Evolutionary conservation across 1,284 basidiomycete species (phyloP).

Genomic region (Leccinum pallidistipes): DNA sequence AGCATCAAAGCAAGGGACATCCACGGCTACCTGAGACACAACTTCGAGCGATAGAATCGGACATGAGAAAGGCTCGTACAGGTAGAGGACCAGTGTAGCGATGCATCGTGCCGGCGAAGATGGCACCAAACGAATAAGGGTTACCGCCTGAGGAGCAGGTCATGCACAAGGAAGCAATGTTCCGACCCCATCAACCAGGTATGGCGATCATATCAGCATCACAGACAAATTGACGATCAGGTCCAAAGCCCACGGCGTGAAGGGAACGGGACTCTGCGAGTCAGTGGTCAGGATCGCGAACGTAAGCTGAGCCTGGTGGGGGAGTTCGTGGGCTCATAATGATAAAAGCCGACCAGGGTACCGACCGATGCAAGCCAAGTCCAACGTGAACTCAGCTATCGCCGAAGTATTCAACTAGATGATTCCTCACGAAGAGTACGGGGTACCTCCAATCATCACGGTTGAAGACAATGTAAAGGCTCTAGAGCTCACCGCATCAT

Average conservation of each 20-base stretch:
- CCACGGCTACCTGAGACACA: slow-evolving; percentile 16
- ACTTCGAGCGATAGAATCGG: slow-evolving; percentile 16
- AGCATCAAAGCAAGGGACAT: background rate
- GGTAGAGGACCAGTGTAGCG: slow-evolving; percentile 15
- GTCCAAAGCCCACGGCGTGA: slow-evolving; percentile 17
- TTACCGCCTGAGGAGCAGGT: slow-evolving; percentile 4
- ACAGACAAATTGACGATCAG: slow-evolving; percentile 15
- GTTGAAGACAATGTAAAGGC: slow-evolving; percentile 18
- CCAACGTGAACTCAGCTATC: slow-evolving; percentile 3
- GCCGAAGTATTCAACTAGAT: background rate
- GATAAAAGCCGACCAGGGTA: background rate
- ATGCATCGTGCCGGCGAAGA: too few species aligned
- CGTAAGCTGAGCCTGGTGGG: slow-evolving; percentile 6
- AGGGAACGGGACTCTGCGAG: slow-evolving; percentile 4
- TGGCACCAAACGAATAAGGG: slow-evolving; percentile 15
- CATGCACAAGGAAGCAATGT: slow-evolving; percentile 6
- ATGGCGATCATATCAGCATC: slow-evolving; percentile 16
- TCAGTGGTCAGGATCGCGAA: slow-evolving; percentile 11
- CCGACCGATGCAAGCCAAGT: slow-evolving; percentile 18
- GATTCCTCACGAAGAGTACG: slow-evolving; percentile 8
- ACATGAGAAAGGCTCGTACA: slow-evolving; percentile 16
- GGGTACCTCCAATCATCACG: slow-evolving; percentile 18
- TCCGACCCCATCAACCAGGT: slow-evolving; percentile 19
- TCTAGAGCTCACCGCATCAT: slow-evolving; percentile 11
- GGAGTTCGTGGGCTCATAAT: background rate